phyloP scores from a whole-genome alignment of 371 early-diverging fungal genomes.

The Umbelopsis sp. region DNA sequence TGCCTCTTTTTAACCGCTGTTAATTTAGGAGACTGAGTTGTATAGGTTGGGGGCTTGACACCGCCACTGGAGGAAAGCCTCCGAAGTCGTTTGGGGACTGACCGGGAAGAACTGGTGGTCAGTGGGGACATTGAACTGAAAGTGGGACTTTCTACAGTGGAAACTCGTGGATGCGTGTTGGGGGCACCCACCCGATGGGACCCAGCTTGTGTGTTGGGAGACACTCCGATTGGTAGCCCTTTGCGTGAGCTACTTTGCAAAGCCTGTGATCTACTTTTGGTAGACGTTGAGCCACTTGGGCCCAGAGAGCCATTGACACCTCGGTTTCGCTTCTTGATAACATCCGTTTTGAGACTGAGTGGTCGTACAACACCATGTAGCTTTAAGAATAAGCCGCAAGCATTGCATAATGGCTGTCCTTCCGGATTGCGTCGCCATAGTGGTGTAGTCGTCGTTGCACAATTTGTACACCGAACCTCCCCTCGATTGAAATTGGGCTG shows the following conservation, averaged over 20 bases:
- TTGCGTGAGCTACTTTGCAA: constrained; percentile 13
- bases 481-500: constrained; percentile 4
- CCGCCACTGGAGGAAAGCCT: background rate
- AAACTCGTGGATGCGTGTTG: constrained; percentile 5
- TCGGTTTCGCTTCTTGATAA: constrained; percentile 39
- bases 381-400: constrained; percentile 37
- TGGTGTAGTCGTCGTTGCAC: constrained; percentile 31
- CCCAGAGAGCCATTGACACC: constrained; percentile 3
- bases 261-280: constrained; percentile 14
- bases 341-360: constrained; percentile 35
- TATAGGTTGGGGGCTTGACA: constrained; percentile 8
- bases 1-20: constrained; percentile 1
- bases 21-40: constrained; percentile 3
- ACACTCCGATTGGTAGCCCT: constrained; percentile 4
- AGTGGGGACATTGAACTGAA: background rate
- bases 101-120: background rate
- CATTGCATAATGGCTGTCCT: constrained; percentile 35
- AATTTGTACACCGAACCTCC: constrained; percentile 29
- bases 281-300: background rate
- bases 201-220: constrained; percentile 19
- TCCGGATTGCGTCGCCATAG: constrained; percentile 34
- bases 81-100: constrained; percentile 7
- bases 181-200: constrained; percentile 10
- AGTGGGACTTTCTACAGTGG: constrained; percentile 7
- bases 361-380: constrained; percentile 38